Percentiles rank a stretch among this genome's conserved stretches.
phyloP scores from a whole-genome alignment of 768 basidiomycete species.

The Kwoniella newhampshirensis region DNA sequence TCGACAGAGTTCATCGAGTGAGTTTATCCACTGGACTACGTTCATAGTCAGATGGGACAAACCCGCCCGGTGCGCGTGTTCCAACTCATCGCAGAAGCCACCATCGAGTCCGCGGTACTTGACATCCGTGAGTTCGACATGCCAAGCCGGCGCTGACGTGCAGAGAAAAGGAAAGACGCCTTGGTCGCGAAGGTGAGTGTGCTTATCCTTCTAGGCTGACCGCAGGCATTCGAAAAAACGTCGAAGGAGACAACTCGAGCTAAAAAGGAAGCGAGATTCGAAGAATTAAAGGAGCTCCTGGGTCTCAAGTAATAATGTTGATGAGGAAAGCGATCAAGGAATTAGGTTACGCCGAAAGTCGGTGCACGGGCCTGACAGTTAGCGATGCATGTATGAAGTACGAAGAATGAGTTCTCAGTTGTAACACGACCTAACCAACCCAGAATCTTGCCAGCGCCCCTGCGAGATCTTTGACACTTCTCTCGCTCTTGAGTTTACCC shows the following conservation, averaged over 20 bases:
- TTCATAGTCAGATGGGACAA: slow-evolving; percentile 67
- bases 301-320: slow-evolving; percentile 23
- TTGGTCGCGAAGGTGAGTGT: slow-evolving; percentile 68
- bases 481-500: slow-evolving; percentile 33
- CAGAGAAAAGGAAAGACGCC: slow-evolving; percentile 72
- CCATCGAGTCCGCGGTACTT: slow-evolving; percentile 81
- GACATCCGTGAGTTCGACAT: slow-evolving; percentile 62
- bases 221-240: slow-evolving; percentile 79
- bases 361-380: too few relatives aligned
- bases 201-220: neutral
- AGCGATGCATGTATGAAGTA: too few relatives aligned
- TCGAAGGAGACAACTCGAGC: slow-evolving; percentile 71
- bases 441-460: slow-evolving; percentile 43
- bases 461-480: slow-evolving; percentile 40
- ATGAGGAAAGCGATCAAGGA: neutral
- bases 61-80: slow-evolving; percentile 80
- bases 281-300: slow-evolving; percentile 59
- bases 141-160: neutral
- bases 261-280: slow-evolving; percentile 75
- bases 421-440: slow-evolving; percentile 26
- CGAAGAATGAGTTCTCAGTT: too few relatives aligned
- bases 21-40: slow-evolving; percentile 3
- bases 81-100: slow-evolving; percentile 84
- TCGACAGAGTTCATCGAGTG: slow-evolving; percentile 41
- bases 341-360: too few relatives aligned